Base-by-base conservation (phyloP, 768 basidiomycete species). In the Hygrophorus pudorinus region DNA sequence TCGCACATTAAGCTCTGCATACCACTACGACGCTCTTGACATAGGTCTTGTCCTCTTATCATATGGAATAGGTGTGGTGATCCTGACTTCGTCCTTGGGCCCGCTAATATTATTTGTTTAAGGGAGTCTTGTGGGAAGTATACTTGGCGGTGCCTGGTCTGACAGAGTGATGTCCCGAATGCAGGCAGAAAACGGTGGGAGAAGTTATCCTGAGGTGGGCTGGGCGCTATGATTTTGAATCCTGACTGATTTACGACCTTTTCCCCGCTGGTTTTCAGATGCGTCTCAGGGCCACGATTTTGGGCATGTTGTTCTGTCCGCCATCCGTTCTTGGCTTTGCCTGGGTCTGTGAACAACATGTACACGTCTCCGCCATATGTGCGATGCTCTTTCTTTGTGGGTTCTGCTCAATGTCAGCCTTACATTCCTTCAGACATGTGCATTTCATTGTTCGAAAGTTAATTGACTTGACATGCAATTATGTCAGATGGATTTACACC, bases 1-100 rank as follows among this genome's bases (percentile, higher is more conserved):
- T 6, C 71, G 84, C 47, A 88, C 85, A 1, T 68, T 93, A 9
- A 71, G 66, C 5, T 57, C 61, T 21, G 60, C 68, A 2, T 93
- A 93, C 53, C 56, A 69, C 21, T 90, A 82, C 58, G 65, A 75
- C 37, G 66, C 90, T 0, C 64, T 92, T 4, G 66, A 77, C 34
- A 77, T 85, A 38, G 91, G 91, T 3, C 59, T 91, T 20, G 77
- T 89, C 8, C 72, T 91, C 4, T 72, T 96, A 7, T 62, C 82
- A 0, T 85, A 79, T 51, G 90, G 90, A 38, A 49, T 73, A 12
- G 84, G 85, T 79, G 45, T 30, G 70, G 54, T 36, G 8, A 17
- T 20, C 10, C 27, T 45, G 12, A 31, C 46, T 28, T 44, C 4
- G 20, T 24, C 7, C 7, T 36, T 14, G 31, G 33, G 13, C 14